A percentile compares a stretch with the other conserved stretches of the same genome.
phyloP scores from a whole-genome alignment of 768 basidiomycete genomes.

The Suillus spraguei region DNA sequence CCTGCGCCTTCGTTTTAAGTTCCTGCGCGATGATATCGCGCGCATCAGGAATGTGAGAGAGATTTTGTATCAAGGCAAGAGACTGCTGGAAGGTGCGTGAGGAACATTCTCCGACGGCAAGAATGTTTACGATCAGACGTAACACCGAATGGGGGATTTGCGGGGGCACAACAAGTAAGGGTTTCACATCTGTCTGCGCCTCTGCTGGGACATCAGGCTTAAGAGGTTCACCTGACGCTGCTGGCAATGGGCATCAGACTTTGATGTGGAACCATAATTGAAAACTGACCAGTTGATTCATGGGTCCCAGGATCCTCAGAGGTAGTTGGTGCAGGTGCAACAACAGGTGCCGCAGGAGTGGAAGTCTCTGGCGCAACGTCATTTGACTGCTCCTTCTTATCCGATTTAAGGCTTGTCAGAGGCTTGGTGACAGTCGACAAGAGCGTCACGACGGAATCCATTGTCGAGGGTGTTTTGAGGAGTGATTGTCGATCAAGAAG shows the following conservation, averaged over 20 bases:
- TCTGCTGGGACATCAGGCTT: slow-evolving; percentile 26
- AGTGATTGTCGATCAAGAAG: slow-evolving; percentile 87
- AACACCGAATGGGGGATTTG: slow-evolving; percentile 85
- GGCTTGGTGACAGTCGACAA: slow-evolving; percentile 90
- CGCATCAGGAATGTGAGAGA: slow-evolving; percentile 86
- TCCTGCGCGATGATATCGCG: slow-evolving; percentile 90
- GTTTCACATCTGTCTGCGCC: slow-evolving; percentile 37
- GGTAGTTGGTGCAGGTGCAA: slow-evolving; percentile 11
- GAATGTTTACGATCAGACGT: slow-evolving; percentile 91
- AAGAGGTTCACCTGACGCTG: slow-evolving; percentile 20
- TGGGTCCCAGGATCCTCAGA: slow-evolving; percentile 14
- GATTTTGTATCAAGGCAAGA: slow-evolving; percentile 86
- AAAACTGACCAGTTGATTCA: slow-evolving; percentile 7
- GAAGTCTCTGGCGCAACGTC: slow-evolving; percentile 22
- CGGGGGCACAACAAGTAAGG: slow-evolving; percentile 73
- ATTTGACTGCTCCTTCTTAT: slow-evolving; percentile 37
- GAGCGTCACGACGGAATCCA: slow-evolving; percentile 90
- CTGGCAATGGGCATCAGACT: slow-evolving; percentile 1
- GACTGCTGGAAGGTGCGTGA: slow-evolving; percentile 96
- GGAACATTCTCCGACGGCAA: slow-evolving; percentile 97
- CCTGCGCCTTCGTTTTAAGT: slow-evolving; percentile 82
- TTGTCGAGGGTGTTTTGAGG: slow-evolving; percentile 84
- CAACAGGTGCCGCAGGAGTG: slow-evolving; percentile 19
- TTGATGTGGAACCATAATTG: background rate
- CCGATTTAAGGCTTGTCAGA: slow-evolving; percentile 63